A percentile compares a stretch with the other conserved stretches of the same genome.
These are phyloP conservation scores for Stereocaulon alpinum DNA, from an alignment of 495 filamentous ascomycete genomes.

Conservation along the genomic window DNA sequence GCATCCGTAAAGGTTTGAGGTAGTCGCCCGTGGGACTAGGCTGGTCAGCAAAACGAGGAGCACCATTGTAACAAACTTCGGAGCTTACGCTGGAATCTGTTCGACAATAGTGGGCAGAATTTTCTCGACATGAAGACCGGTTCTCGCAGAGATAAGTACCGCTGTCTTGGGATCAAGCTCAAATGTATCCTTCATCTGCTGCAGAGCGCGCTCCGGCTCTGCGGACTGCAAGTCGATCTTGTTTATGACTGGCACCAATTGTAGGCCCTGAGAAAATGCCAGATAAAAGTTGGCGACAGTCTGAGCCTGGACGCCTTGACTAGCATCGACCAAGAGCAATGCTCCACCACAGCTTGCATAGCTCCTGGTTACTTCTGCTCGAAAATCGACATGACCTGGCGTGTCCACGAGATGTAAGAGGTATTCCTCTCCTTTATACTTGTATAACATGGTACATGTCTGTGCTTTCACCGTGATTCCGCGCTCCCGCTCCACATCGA, in stretches of 20 bases:
- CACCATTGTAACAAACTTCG: neutral
- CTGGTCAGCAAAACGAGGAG: slow-evolving; percentile 5
- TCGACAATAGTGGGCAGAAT: slow-evolving; percentile 79
- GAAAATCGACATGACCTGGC: slow-evolving; percentile 94
- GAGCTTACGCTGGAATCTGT: slow-evolving; percentile 58
- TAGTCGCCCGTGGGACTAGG: slow-evolving; percentile 58
- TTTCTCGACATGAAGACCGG: slow-evolving; percentile 71
- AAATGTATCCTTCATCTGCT: slow-evolving; percentile 75
- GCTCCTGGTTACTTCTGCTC: slow-evolving; percentile 86
- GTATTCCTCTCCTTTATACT: slow-evolving; percentile 75
- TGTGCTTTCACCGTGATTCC: slow-evolving; percentile 99
- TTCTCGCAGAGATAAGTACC: slow-evolving; percentile 86
- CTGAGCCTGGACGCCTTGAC: slow-evolving; percentile 86
- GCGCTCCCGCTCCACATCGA: slow-evolving; percentile 90
- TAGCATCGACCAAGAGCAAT: slow-evolving; percentile 79
- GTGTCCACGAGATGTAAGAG: slow-evolving; percentile 93
- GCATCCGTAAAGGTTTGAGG: slow-evolving; percentile 61
- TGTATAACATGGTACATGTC: slow-evolving; percentile 96
- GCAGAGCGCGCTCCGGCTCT: slow-evolving; percentile 71
- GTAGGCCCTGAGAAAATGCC: slow-evolving; percentile 81
- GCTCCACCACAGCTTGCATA: slow-evolving; percentile 95
- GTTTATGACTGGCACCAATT: slow-evolving; percentile 86
- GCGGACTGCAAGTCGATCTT: slow-evolving; percentile 89
- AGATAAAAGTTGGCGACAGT: slow-evolving; percentile 97
- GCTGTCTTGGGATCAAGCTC: slow-evolving; percentile 76